phyloP scores from a whole-genome alignment of 2,329 filamentous ascomycete genomes.

The Ophiostoma montium region DNA sequence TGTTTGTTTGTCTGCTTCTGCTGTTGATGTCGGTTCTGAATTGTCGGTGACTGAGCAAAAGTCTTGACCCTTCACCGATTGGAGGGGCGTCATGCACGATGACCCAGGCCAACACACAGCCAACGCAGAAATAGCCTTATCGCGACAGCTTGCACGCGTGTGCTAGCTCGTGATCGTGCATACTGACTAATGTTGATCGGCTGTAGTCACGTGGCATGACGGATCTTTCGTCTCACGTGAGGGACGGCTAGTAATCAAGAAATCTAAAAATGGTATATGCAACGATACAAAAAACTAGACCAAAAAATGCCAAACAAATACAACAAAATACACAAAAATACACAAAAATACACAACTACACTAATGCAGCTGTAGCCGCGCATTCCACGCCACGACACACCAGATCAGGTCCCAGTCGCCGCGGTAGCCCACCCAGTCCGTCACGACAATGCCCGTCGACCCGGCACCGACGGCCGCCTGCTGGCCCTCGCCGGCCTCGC shows the following conservation, averaged over 20 bases:
- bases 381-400: slow-evolving; percentile 85
- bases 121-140: slow-evolving; percentile 4
- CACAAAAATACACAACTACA: neutral
- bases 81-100: neutral
- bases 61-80: neutral
- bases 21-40: neutral
- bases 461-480: slow-evolving; percentile 50
- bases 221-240: too few species aligned
- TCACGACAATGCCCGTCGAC: slow-evolving; percentile 75
- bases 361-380: slow-evolving; percentile 39
- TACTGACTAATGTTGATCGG: neutral
- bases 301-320: neutral
- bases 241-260: neutral
- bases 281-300: neutral
- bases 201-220: neutral
- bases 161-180: slow-evolving; percentile 1
- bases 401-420: slow-evolving; percentile 85
- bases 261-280: neutral
- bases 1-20: neutral
- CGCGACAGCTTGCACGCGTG: neutral
- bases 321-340: neutral
- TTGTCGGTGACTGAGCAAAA: neutral
- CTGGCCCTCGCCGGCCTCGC: slow-evolving; percentile 34
- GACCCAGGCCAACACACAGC: neutral
- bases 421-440: slow-evolving; percentile 78